Evolutionary conservation across 345 rosid genomes (phyloP).

Genomic region (Arabis hirsuta): DNA sequence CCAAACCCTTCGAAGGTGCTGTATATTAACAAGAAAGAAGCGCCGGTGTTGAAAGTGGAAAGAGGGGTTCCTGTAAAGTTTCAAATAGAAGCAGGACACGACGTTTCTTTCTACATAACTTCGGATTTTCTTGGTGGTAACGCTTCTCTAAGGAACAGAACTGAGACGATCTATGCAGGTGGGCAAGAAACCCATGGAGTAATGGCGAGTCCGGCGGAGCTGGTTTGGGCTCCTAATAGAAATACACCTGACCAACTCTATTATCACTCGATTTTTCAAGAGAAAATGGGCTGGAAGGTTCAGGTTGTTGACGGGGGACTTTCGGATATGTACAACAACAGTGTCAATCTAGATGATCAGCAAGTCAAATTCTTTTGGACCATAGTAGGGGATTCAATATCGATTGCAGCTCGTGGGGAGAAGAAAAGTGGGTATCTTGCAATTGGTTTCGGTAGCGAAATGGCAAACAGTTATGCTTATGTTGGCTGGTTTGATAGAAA

Average conservation of each 20-base stretch:
- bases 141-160: conserved; percentile 75
- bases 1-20: conserved; percentile 46
- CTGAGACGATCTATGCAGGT: conserved; percentile 84
- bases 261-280: conserved; percentile 80
- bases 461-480: conserved; percentile 84
- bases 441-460: conserved; percentile 78
- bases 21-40: conserved; percentile 50
- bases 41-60: conserved; percentile 46
- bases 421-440: conserved; percentile 95
- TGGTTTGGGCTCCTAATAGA: conserved; percentile 88
- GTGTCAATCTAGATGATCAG: conserved; percentile 89
- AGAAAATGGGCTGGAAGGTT: conserved; percentile 97
- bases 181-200: conserved; percentile 94
- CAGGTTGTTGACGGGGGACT: conserved; percentile 97
- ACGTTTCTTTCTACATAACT: conserved; percentile 59
- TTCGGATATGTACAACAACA: conserved; percentile 92
- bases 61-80: conserved; percentile 52
- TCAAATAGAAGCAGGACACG: conserved; percentile 46
- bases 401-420: conserved; percentile 91
- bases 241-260: conserved; percentile 91
- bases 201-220: conserved; percentile 66
- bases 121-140: conserved; percentile 93
- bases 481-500: conserved; percentile 85
- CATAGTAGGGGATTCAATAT: conserved; percentile 65
- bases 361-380: conserved; percentile 97